Conservation (phyloP, 2,329 filamentous ascomycete species). For the Nectriaceae sp. region DNA sequence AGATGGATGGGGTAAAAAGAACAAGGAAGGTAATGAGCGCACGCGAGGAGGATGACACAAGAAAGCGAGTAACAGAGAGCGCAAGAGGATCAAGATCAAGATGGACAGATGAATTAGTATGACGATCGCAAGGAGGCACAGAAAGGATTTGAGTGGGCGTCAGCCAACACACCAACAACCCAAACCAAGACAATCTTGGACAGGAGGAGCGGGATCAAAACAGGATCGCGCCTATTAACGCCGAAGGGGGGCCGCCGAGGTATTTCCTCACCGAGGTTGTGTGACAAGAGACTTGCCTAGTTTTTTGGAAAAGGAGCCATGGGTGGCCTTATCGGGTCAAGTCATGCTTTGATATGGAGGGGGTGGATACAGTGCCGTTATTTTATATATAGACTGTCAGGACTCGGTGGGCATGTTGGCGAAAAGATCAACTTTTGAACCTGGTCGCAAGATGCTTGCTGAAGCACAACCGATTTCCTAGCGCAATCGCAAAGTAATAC, state of each 20-base stretch:
- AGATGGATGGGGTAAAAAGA: background rate
- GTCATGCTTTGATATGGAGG: background rate
- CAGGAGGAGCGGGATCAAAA: constrained; percentile 1
- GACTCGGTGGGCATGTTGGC: too few relatives aligned
- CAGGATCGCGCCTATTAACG: background rate
- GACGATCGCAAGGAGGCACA: constrained; percentile 12
- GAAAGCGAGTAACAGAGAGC: constrained; percentile 6
- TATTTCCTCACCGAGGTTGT: background rate
- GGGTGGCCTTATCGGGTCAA: background rate
- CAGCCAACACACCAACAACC: background rate
- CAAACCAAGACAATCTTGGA: background rate
- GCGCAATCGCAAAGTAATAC: too few relatives aligned
- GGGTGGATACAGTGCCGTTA: background rate
- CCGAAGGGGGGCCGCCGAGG: background rate
- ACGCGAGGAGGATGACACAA: background rate
- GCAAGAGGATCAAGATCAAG: constrained; percentile 5
- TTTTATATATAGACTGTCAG: too few relatives aligned
- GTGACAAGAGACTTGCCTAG: background rate
- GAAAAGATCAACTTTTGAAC: too few relatives aligned
- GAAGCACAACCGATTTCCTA: too few relatives aligned
- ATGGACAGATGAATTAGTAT: constrained; percentile 27
- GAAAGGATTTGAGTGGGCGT: background rate
- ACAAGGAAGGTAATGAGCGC: background rate
- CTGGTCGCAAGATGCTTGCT: too few relatives aligned
- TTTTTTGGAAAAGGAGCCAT: background rate